A percentile compares a stretch with the other conserved stretches of the same genome.
phyloP scores from a whole-genome alignment of 208 protist species.

The Trypanosoma congolense region DNA sequence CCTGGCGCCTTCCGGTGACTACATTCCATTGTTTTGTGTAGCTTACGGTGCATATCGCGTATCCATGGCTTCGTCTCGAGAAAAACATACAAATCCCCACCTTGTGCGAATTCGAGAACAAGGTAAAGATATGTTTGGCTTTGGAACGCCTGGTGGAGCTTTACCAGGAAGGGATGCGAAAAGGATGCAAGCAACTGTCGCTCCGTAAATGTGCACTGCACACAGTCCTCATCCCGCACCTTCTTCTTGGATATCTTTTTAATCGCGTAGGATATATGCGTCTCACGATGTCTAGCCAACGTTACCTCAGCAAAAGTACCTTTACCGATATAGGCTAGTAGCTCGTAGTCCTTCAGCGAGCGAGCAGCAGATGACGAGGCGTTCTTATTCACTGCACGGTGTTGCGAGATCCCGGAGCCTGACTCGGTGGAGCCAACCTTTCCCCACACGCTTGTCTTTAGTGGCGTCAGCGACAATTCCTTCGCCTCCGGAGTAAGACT shows the following conservation, averaged over 20 bases:
- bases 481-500: neutral
- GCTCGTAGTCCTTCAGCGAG: slow-evolving; percentile 80
- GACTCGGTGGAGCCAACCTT: neutral
- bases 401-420: too few species aligned
- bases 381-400: neutral
- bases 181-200: slow-evolving; percentile 73
- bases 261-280: slow-evolving; percentile 65
- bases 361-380: slow-evolving; percentile 50
- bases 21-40: slow-evolving; percentile 30
- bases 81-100: slow-evolving; percentile 81
- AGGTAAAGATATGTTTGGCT: slow-evolving; percentile 78
- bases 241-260: slow-evolving; percentile 87
- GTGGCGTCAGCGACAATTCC: neutral
- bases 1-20: neutral
- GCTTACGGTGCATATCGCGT: slow-evolving; percentile 38
- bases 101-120: slow-evolving; percentile 80
- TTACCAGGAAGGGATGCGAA: slow-evolving; percentile 77
- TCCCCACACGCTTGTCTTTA: neutral
- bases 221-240: slow-evolving; percentile 70
- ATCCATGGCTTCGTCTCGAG: slow-evolving; percentile 61
- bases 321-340: slow-evolving; percentile 78
- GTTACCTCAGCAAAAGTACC: slow-evolving; percentile 87
- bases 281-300: slow-evolving; percentile 64
- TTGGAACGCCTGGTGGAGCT: slow-evolving; percentile 80
- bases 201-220: slow-evolving; percentile 84